Evolutionary conservation across 192 early-diverging fungal genomes (phyloP).

Genomic region (Paraglomus occultum): DNA sequence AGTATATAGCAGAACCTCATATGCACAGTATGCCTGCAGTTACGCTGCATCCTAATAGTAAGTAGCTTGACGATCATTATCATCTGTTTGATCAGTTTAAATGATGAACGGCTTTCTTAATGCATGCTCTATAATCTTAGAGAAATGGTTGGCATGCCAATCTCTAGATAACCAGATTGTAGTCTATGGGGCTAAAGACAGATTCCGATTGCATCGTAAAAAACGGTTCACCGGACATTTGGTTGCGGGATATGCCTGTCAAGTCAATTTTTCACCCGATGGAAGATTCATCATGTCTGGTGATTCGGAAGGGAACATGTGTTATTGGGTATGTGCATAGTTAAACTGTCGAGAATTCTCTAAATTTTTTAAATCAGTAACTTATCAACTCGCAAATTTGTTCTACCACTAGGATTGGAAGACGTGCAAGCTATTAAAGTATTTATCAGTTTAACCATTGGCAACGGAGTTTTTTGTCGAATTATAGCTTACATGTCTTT

Average conservation of each 20-base stretch:
- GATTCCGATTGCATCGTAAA: constrained; percentile 84
- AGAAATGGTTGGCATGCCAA: constrained; percentile 92
- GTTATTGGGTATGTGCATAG: constrained; percentile 69
- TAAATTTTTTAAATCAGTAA: no score
- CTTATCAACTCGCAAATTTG: no score
- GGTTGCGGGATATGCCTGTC: constrained; percentile 95
- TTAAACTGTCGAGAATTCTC: neutral
- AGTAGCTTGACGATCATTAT: constrained; percentile 33
- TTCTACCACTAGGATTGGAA: constrained; percentile 72
- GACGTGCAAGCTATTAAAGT: constrained; percentile 74
- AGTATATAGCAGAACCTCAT: constrained; percentile 92
- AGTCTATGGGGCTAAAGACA: constrained; percentile 82
- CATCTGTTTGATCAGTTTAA: neutral
- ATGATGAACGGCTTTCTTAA: neutral
- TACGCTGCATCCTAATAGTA: constrained; percentile 82
- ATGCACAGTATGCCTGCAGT: constrained; percentile 98
- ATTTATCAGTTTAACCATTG: neutral
- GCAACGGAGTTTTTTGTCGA: neutral
- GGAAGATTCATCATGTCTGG: constrained; percentile 84
- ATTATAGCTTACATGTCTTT: no score
- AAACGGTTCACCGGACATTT: constrained; percentile 92
- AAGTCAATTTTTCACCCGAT: constrained; percentile 91
- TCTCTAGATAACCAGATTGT: constrained; percentile 96
- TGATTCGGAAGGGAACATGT: constrained; percentile 89
- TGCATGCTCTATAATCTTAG: constrained; percentile 38